Evolutionary conservation across 352 stramenopile species (phyloP), one percentile per base, ranked within the genome.

Genomic region (Phytophthora constricta): DNA sequence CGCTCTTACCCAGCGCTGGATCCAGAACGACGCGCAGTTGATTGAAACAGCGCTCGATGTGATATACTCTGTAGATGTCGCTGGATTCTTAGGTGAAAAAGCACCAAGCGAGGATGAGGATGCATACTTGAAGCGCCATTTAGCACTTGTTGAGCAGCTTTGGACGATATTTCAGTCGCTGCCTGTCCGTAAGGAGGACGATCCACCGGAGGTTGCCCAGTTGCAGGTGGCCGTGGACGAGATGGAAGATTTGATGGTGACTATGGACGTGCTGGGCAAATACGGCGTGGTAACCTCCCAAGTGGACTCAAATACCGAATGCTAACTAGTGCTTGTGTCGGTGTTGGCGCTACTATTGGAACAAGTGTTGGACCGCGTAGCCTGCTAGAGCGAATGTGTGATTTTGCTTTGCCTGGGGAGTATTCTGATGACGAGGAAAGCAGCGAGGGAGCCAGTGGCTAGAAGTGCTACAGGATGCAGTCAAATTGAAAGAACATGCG

Each of bases 101-200:
- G 9, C 51, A 20, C 23, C 27, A 19, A 53, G 46, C 17, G 37
- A 65, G 31, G 53, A 68, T 34, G 42, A 60, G 1, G 60, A 75
- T 31, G 41, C 48, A 19, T 74, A 62, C 31, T 51, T 74, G 49
- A 60, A 75, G 53, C 51, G 51, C 4, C 65, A 78, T 49, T 20
- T 60, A 13, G 46, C 62, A 1, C 70, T 91, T n/a, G 71, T 86
- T 0, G 83, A 93, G 47, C 74, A 87, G 16, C 50, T 91, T 1
- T 93, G 85, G 85, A 53, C 61, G 4, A 87, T 93, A 42, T 91
- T 93, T 34, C 83, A 93, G 71, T 90, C 85, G 1, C 50, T 93
- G 8, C 85, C 85, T n/a, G 68, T 80, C 53, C 74, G 83, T n/a
- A 93, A 85, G 39, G 70, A 79, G 14, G 72, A 79, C 8, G 85